Evolutionary conservation across 768 basidiomycete species (phyloP), one percentile per base, ranked within the genome.

Genomic region (Boletus sp.): DNA sequence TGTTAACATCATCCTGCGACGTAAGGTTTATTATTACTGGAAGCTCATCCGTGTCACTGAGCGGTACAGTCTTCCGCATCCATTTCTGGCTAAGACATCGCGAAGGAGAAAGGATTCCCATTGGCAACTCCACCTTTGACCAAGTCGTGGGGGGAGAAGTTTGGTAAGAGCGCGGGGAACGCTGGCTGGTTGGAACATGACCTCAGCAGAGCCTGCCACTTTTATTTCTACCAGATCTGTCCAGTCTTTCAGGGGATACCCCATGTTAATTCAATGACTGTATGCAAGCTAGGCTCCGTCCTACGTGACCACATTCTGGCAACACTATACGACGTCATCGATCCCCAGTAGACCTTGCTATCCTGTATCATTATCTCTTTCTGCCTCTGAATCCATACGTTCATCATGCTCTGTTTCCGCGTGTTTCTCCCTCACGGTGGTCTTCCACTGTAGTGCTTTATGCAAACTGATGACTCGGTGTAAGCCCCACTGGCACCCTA

Each of bases 81-180:
- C 77, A 72, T 41, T 73, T 52, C 50, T 40, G 37, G 39, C 30
- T 45, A 51, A 37, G 55, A 54, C 7, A 18, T 14, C 18, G 9
- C 55, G 58, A 72, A 63, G 35, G 58, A 66, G 60, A 76, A 66
- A 61, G 89, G 84, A 8, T 96, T 82, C 68, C 96, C 94, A 2
- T 71, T 99, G 47, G 98, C 96, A 0, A 94, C 95, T 3, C 96
- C 95, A n/a, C 77, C 98, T 28, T 78, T 99, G 40, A 95, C 93
- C 11, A 95, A 92, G 1, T 79, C 90, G 1, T 80, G 81, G 1
- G 97, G 97, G 1, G 90, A 92, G 67, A 99, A 99, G 76, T 96
- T 98, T 71, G 97, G 96, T 7, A 99, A 99, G 78, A 94, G 91
- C 63, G 89, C 92, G 0, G 95, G 96, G 4, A 98, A 98, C 65